Conservation (phyloP, 805 yeast species). For the Helenozyma rhizophorensis region DNA sequence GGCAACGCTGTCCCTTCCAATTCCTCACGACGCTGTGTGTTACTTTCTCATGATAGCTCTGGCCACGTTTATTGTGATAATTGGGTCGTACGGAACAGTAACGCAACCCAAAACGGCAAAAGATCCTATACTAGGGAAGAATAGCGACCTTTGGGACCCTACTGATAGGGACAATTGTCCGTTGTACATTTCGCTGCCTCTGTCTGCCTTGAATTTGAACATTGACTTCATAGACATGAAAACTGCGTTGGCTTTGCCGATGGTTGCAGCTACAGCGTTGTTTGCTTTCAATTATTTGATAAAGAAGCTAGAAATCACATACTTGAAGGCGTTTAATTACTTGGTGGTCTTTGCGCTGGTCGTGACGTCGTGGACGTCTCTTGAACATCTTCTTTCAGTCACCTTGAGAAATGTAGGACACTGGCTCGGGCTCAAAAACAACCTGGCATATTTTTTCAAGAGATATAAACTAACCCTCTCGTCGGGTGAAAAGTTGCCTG, state of each 20-base stretch:
- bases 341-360: slow-evolving; percentile 33
- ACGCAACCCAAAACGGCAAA: slow-evolving; percentile 21
- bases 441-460: slow-evolving; percentile 23
- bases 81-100: slow-evolving; percentile 19
- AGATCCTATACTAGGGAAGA: slow-evolving; percentile 17
- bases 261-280: slow-evolving; percentile 38
- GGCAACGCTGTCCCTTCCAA: too few relatives aligned
- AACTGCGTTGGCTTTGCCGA: slow-evolving; percentile 41
- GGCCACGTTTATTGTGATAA: slow-evolving; percentile 18
- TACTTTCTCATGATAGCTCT: slow-evolving; percentile 14
- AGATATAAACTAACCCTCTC: slow-evolving; percentile 42
- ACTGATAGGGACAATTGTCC: slow-evolving; percentile 20
- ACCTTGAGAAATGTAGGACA: slow-evolving; percentile 24
- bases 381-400: slow-evolving; percentile 21
- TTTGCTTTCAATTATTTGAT: slow-evolving; percentile 34
- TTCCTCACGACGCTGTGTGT: not conserved
- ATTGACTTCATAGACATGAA: slow-evolving; percentile 6
- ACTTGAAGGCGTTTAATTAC: slow-evolving; percentile 27
- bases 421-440: slow-evolving; percentile 13
- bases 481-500: slow-evolving; percentile 31
- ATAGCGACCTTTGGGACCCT: slow-evolving; percentile 16
- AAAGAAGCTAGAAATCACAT: slow-evolving; percentile 25
- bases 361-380: slow-evolving; percentile 26
- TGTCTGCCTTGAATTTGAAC: slow-evolving; percentile 5
- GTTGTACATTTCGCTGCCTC: slow-evolving; percentile 9